Percentiles rank a stretch among this genome's conserved stretches.
Conservation (phyloP, 306 rosid genomes). For the Cucurbita pepo region DNA sequence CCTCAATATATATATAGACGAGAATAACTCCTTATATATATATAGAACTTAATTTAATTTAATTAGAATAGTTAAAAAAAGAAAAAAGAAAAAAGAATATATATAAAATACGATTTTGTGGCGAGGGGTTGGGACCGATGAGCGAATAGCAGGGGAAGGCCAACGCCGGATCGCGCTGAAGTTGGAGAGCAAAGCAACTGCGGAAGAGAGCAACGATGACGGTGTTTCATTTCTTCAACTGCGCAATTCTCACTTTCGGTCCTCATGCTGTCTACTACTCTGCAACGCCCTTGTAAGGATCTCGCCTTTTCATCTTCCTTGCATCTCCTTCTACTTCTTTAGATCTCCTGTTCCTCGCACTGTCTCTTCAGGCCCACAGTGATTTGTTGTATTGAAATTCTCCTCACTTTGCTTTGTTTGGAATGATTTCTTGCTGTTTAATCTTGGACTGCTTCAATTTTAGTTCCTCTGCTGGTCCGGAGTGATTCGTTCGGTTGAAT, state of each 20-base stretch:
- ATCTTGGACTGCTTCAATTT: neutral
- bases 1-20: too few species aligned
- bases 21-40: too few species aligned
- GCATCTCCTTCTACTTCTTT: neutral
- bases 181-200: neutral
- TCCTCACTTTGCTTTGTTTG: neutral
- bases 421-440: neutral
- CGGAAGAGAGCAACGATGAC: conserved; percentile 34
- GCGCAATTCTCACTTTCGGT: conserved; percentile 95
- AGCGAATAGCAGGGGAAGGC: neutral
- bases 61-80: too few species aligned
- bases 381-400: neutral
- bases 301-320: neutral
- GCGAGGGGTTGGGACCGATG: too few species aligned
- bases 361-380: neutral
- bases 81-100: too few species aligned
- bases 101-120: too few species aligned
- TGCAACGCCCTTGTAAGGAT: conserved; percentile 72
- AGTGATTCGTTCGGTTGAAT: neutral
- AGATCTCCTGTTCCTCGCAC: conserved; percentile 6
- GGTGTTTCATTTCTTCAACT: conserved; percentile 92
- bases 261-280: conserved; percentile 98
- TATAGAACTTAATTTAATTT: too few species aligned
- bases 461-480: neutral
- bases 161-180: neutral